Conservation (phyloP, 306 rosid species). For the Cucurbita maxima region DNA sequence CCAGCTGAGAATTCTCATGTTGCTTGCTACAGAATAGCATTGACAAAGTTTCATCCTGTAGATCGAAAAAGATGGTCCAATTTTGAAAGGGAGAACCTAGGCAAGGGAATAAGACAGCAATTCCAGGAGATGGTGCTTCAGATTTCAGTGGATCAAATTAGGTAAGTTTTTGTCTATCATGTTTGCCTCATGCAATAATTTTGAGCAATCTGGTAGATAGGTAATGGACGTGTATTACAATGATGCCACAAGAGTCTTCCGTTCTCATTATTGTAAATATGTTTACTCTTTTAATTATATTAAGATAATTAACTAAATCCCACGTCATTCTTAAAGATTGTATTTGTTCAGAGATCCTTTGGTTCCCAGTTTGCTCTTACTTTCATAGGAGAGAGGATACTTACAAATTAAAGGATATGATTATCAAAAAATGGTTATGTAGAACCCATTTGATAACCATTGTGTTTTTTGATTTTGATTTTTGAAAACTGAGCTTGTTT, state of each 20-base stretch:
- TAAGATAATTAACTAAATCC: not conserved
- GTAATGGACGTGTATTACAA: not conserved
- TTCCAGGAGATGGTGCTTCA: constrained; percentile 64
- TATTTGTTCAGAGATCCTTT: not conserved
- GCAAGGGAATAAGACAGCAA: constrained; percentile 74
- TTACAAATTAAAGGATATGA: too few relatives aligned
- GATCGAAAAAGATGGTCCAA: constrained; percentile 53
- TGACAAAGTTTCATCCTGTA: constrained; percentile 37
- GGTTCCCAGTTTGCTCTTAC: not conserved
- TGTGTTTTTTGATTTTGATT: too few relatives aligned
- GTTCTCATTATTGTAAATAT: not conserved
- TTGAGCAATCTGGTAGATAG: not conserved
- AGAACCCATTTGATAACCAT: too few relatives aligned
- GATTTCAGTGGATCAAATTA: constrained; percentile 29
- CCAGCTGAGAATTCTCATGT: constrained; percentile 70
- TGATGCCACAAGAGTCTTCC: not conserved
- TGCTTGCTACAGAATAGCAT: constrained; percentile 45
- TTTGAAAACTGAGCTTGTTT: too few relatives aligned
- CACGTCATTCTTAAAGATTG: not conserved
- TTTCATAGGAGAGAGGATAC: not conserved
- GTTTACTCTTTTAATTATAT: not conserved
- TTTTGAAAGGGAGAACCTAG: constrained; percentile 46
- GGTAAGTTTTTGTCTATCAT: constrained; percentile 23
- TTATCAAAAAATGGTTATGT: too few relatives aligned
- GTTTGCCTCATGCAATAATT: not conserved